phyloP scores from a whole-genome alignment of 1,139 yeast genomes.

The Candida tetrigidarum region DNA sequence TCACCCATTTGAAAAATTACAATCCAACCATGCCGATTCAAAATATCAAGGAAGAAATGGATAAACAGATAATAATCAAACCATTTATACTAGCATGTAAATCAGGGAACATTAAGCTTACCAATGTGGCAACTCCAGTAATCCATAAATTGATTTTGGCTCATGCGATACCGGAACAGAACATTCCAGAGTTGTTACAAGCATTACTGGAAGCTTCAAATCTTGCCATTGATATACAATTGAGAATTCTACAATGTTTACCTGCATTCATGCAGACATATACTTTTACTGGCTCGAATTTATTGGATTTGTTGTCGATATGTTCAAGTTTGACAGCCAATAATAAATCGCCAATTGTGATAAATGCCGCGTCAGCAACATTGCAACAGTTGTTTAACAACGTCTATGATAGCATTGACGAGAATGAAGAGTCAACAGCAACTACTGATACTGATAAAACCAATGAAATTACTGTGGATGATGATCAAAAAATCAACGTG shows the following conservation, averaged over 20 bases:
- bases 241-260: constrained; percentile 82
- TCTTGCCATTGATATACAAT: constrained; percentile 79
- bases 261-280: constrained; percentile 77
- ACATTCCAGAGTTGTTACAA: constrained; percentile 58
- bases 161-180: constrained; percentile 52
- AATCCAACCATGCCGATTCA: constrained; percentile 20
- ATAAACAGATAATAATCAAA: constrained; percentile 55
- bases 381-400: constrained; percentile 81
- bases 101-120: constrained; percentile 74
- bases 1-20: constrained; percentile 47
- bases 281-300: constrained; percentile 58
- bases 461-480: constrained; percentile 45
- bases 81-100: constrained; percentile 80
- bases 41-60: constrained; percentile 30
- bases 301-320: constrained; percentile 64
- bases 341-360: constrained; percentile 74
- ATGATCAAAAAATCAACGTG: constrained; percentile 45
- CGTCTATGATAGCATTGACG: constrained; percentile 67
- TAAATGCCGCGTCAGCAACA: constrained; percentile 94
- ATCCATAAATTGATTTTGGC: constrained; percentile 60
- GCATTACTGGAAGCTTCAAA: constrained; percentile 77
- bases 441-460: constrained; percentile 18
- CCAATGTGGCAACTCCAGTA: constrained; percentile 71
- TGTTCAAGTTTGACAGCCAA: constrained; percentile 74
- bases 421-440: constrained; percentile 16